Base-by-base conservation (phyloP, 164 flowering plant genomes). In the Nymphaea thermarum region DNA sequence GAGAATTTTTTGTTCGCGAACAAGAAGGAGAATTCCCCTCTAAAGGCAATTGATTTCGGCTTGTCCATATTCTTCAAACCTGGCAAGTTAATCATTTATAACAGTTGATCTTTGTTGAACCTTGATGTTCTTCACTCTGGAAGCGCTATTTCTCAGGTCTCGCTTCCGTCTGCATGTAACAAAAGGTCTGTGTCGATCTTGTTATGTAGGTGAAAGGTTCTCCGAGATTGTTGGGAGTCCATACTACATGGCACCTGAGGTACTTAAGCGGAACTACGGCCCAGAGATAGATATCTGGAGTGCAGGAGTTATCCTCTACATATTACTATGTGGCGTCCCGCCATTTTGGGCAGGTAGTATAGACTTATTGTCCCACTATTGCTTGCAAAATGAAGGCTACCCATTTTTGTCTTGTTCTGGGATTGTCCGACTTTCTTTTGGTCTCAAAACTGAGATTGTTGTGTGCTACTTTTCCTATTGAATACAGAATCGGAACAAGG, bases 221-320 rank as follows among this genome's bases (percentile, higher is more conserved):
- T 88, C 98, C 53, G 98, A 92, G 78, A 92, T 92, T 77, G 98
- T 92, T 74, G 98, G 98, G 74, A 92, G 98, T 77, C 98, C 98
- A 60, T 92, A 90, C 74, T 90, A 90, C 77, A 92, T 92, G 94
- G 96, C 96, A 42, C 80, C 80, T 43, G 80, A 78, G 70, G 80
- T 78, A 59, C 76, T 78, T 18, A 78, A 75, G 72, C 68, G 80
- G 67, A 78, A 72, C 67, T 78, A 78, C 66, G 80, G 80, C 45
- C 80, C 80, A 44, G 80, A 91, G 80, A 91, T 91, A 62, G 98
- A 91, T 75, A 89, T 91, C 66, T 91, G 98, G 96, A 91, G 98
- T 82, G 96, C 96, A 53, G 98, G 98, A 68, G 98, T 91, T n/a
- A 89, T 91, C 72, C 92, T 91, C 7, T 89, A 91, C 71, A 78